Evolutionary conservation across 1,284 basidiomycete genomes (phyloP).

Genomic region (Trichosporon sp.): DNA sequence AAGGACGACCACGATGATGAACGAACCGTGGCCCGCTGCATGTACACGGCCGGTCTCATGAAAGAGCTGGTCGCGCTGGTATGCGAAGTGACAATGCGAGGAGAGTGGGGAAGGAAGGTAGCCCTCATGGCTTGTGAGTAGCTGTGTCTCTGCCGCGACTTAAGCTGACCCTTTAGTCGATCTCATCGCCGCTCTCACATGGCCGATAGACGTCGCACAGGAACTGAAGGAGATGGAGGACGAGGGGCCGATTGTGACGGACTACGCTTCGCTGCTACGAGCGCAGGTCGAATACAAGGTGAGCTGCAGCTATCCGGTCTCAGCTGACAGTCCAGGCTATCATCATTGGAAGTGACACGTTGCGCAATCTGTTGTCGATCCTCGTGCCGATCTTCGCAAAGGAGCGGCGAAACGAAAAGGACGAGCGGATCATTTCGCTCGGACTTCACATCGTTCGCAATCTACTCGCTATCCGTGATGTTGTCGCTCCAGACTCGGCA

Average conservation of each 20-base stretch:
- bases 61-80: slow-evolving; percentile 84
- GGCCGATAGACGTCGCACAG: slow-evolving; percentile 89
- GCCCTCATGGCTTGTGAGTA: slow-evolving; percentile 66
- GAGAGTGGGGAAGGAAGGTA: slow-evolving; percentile 60
- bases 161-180: slow-evolving; percentile 53
- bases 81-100: slow-evolving; percentile 62
- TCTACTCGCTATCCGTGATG: slow-evolving; percentile 80
- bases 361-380: slow-evolving; percentile 64
- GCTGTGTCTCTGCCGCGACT: background rate
- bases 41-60: slow-evolving; percentile 74
- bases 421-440: slow-evolving; percentile 78
- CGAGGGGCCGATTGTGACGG: slow-evolving; percentile 68
- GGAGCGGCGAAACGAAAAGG: slow-evolving; percentile 62
- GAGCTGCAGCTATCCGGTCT: slow-evolving; percentile 1
- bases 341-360: slow-evolving; percentile 55
- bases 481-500: slow-evolving; percentile 60
- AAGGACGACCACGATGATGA: slow-evolving; percentile 93
- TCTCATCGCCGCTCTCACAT: slow-evolving; percentile 88
- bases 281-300: slow-evolving; percentile 85
- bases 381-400: slow-evolving; percentile 65
- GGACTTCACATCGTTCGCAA: slow-evolving; percentile 86
- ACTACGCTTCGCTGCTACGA: slow-evolving; percentile 74
- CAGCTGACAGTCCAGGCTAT: slow-evolving; percentile 48
- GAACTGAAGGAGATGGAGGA: slow-evolving; percentile 75
- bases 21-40: slow-evolving; percentile 83